Evolutionary conservation across 164 flowering plant species (phyloP).

Genomic region (Vitis amurensis): DNA sequence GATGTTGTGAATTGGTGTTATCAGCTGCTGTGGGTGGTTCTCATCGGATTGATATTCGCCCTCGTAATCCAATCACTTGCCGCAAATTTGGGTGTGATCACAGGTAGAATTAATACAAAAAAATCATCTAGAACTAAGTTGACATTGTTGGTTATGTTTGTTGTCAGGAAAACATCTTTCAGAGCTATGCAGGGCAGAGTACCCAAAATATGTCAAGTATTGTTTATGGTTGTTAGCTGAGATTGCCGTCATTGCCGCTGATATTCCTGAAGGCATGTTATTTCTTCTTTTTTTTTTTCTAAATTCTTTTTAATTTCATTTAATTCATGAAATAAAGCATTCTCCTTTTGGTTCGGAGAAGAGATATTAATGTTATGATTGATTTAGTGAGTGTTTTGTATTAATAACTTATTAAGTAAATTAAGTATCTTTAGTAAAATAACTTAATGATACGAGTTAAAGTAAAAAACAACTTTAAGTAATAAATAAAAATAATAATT

Average conservation of each 20-base stretch:
- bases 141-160: not conserved
- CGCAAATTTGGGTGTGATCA: conserved; percentile 86
- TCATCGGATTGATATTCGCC: conserved; percentile 75
- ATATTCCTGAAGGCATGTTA: conserved; percentile 82
- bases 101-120: conserved; percentile 39
- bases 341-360: too few relatives aligned
- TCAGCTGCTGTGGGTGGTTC: conserved; percentile 89
- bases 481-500: too few relatives aligned
- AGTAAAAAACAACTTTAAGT: too few relatives aligned
- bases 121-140: too few relatives aligned
- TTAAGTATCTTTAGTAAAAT: too few relatives aligned
- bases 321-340: not conserved
- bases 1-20: not conserved
- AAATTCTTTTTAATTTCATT: too few relatives aligned
- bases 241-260: conserved; percentile 83
- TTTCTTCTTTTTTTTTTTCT: not conserved
- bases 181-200: conserved; percentile 67
- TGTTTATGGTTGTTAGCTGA: conserved; percentile 89
- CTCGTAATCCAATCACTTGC: conserved; percentile 89
- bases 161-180: conserved; percentile 67
- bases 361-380: too few relatives aligned
- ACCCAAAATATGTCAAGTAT: conserved; percentile 55
- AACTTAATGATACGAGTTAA: too few relatives aligned
- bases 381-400: too few relatives aligned
- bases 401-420: too few relatives aligned